Evolutionary conservation across 495 filamentous ascomycete species (phyloP).

Genomic region (Talaromyces borbonicus): DNA sequence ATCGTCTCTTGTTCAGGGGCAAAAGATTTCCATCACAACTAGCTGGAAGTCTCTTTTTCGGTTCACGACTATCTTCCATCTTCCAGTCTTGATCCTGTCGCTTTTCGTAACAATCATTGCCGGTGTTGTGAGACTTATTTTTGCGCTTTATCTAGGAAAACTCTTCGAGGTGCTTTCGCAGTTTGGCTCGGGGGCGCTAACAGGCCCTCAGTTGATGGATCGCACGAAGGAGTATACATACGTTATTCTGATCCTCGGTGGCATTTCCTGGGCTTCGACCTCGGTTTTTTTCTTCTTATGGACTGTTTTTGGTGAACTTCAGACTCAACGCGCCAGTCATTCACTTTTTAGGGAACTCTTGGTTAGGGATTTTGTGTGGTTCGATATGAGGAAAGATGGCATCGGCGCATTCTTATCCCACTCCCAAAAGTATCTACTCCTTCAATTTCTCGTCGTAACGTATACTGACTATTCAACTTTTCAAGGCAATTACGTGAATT

Average conservation of each 20-base stretch:
- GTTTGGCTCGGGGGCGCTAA: slow-evolving; percentile 49
- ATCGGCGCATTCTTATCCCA: slow-evolving; percentile 59
- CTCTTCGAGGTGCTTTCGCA: slow-evolving; percentile 63
- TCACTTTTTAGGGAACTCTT: slow-evolving; percentile 58
- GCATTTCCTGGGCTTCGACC: slow-evolving; percentile 53
- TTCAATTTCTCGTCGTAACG: neutral
- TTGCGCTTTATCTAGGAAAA: slow-evolving; percentile 63
- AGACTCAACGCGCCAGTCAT: slow-evolving; percentile 55
- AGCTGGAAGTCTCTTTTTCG: slow-evolving; percentile 52
- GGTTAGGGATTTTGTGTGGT: slow-evolving; percentile 72
- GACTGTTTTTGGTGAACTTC: slow-evolving; percentile 70
- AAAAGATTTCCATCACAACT: slow-evolving; percentile 6
- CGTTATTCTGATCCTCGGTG: slow-evolving; percentile 50
- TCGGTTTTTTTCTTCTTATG: slow-evolving; percentile 56
- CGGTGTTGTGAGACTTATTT: slow-evolving; percentile 50
- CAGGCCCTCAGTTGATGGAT: slow-evolving; percentile 37
- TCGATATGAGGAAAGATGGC: slow-evolving; percentile 62
- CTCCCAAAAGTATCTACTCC: slow-evolving; percentile 54
- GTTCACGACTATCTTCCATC: slow-evolving; percentile 59
- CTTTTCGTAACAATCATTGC: slow-evolving; percentile 48
- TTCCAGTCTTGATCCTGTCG: slow-evolving; percentile 40
- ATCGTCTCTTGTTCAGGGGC: too few relatives aligned
- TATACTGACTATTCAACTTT: neutral
- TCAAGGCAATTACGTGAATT: slow-evolving; percentile 72
- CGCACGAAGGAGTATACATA: slow-evolving; percentile 48